Percentiles rank a stretch among this genome's conserved stretches.
Conservation (phyloP, 768 basidiomycete genomes). For the Macrolepiota albuminosa region DNA sequence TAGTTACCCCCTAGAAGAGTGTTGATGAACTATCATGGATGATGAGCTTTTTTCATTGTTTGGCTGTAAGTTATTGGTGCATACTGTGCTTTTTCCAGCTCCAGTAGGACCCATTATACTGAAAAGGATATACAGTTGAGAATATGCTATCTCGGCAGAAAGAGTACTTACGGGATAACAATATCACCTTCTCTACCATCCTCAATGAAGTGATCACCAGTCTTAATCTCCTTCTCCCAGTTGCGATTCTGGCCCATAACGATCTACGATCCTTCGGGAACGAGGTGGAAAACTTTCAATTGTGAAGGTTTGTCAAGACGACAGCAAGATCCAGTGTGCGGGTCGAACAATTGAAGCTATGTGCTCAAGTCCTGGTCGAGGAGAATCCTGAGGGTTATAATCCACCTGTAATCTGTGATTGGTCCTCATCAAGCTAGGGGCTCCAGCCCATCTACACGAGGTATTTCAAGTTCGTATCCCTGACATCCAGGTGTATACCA, state of each 20-base stretch:
- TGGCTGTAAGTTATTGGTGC: not conserved
- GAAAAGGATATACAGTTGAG: not conserved
- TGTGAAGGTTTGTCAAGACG: not conserved
- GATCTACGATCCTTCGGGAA: not conserved
- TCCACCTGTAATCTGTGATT: not conserved
- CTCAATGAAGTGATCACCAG: constrained; percentile 1
- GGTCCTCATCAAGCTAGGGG: not conserved
- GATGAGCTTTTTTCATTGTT: not conserved
- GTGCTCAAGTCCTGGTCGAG: not conserved
- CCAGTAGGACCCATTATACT: constrained; percentile 8
- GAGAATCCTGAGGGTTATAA: not conserved
- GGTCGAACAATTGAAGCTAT: not conserved
- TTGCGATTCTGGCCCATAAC: constrained; percentile 1
- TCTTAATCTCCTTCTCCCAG: constrained; percentile 5
- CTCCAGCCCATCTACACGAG: not conserved
- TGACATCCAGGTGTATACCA: not conserved
- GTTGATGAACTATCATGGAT: constrained; percentile 4
- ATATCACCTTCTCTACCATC: constrained; percentile 5
- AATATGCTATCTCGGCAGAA: not conserved
- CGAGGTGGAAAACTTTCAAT: not conserved
- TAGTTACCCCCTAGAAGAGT: constrained; percentile 1
- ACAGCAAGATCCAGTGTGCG: not conserved
- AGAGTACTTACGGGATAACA: constrained; percentile 2
- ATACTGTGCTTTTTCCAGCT: constrained; percentile 9
- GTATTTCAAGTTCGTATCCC: not conserved